phyloP scores from a whole-genome alignment of 805 yeast species.

The Diddensiella caesifluorescens region DNA sequence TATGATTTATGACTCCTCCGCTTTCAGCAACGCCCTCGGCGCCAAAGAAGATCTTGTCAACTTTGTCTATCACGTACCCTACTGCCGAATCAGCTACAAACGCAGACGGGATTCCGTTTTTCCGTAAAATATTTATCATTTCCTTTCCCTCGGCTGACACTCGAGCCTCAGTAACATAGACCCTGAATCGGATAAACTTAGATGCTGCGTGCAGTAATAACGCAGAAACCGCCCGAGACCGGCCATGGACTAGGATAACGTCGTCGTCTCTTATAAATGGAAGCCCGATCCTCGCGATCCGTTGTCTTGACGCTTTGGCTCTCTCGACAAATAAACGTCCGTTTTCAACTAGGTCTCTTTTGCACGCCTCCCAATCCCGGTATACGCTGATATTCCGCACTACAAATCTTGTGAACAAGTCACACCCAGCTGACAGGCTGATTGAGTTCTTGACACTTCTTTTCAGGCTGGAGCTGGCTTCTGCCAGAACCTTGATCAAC shows the following conservation, averaged over 20 bases:
- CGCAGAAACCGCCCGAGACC: constrained; percentile 81
- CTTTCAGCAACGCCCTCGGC: constrained; percentile 99
- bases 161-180: constrained; percentile 87
- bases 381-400: constrained; percentile 76
- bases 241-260: constrained; percentile 80
- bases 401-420: constrained; percentile 89
- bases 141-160: constrained; percentile 71
- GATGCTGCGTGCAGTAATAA: constrained; percentile 70
- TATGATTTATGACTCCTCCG: constrained; percentile 90
- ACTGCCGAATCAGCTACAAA: constrained; percentile 90
- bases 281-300: constrained; percentile 80
- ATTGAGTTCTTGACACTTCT: constrained; percentile 82
- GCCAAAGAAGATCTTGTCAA: constrained; percentile 91
- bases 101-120: constrained; percentile 77
- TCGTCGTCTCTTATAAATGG: constrained; percentile 94
- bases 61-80: constrained; percentile 84
- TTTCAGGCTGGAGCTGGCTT: constrained; percentile 71
- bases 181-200: constrained; percentile 78
- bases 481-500: constrained; percentile 71
- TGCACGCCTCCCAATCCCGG: constrained; percentile 93
- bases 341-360: constrained; percentile 80
- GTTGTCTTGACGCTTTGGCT: constrained; percentile 83
- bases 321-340: constrained; percentile 88
- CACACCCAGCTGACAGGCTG: constrained; percentile 95
- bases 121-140: constrained; percentile 64